A percentile compares a stretch with the other conserved stretches of the same genome.
These are phyloP conservation scores for Oryza glaberrima DNA, from an alignment of 176 grass and related monocot species.

Conservation along the genomic window DNA sequence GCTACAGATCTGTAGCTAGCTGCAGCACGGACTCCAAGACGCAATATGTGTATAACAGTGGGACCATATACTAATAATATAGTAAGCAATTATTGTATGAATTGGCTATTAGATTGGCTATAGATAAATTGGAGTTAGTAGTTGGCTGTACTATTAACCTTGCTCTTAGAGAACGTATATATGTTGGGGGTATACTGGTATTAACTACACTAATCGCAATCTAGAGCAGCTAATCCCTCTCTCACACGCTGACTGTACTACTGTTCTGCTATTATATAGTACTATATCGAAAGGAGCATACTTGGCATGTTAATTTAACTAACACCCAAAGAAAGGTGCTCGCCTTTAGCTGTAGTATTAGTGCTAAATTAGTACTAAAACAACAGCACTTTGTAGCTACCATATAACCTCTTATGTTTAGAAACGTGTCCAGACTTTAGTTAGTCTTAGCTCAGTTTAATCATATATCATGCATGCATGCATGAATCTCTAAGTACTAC, in stretches of 20 bases:
- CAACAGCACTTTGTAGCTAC: neutral
- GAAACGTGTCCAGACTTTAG: slow-evolving; percentile 54
- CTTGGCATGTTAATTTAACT: slow-evolving; percentile 16
- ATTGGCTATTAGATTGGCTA: too few species aligned
- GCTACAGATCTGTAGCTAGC: too few species aligned
- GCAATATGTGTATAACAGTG: too few species aligned
- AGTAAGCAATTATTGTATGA: too few species aligned
- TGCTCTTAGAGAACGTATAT: too few species aligned
- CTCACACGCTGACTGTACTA: neutral
- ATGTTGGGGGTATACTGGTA: too few species aligned
- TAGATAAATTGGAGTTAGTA: too few species aligned
- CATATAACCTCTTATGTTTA: slow-evolving; percentile 31
- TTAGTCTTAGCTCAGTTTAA: neutral
- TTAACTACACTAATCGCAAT: too few species aligned
- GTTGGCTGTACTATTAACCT: too few species aligned
- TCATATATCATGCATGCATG: neutral
- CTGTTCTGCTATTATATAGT: neutral
- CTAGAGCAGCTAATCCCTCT: neutral
- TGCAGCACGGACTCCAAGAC: too few species aligned
- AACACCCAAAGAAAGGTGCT: slow-evolving; percentile 42
- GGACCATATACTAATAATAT: too few species aligned
- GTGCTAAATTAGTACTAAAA: slow-evolving; percentile 25
- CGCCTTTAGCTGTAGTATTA: slow-evolving; percentile 33
- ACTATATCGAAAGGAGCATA: slow-evolving; percentile 10
- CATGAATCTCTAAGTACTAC: slow-evolving; percentile 21